Conservation (phyloP, 2,329 filamentous ascomycete species). For the Epichloe sibirici region DNA sequence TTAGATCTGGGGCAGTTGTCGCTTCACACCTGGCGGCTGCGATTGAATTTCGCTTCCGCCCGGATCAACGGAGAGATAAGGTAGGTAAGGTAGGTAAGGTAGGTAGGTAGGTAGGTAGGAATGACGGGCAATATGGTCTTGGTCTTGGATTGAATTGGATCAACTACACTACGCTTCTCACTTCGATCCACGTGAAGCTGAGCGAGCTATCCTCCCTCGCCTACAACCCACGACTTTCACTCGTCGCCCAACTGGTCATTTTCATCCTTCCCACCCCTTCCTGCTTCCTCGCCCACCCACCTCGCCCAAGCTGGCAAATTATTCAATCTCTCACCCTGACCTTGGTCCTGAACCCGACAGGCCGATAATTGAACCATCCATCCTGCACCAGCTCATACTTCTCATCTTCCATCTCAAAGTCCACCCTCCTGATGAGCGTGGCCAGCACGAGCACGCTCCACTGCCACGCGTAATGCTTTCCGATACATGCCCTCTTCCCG, state of each 20-base stretch:
- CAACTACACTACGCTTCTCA: no score
- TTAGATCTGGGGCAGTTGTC: neutral
- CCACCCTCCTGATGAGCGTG: constrained; percentile 30
- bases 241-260: neutral
- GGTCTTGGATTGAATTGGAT: no score
- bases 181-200: no score
- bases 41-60: neutral
- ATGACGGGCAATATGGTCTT: no score
- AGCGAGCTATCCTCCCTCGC: no score
- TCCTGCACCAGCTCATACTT: constrained; percentile 31
- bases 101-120: no score
- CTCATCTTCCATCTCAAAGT: constrained; percentile 31
- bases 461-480: constrained; percentile 36
- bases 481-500: constrained; percentile 39
- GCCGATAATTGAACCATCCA: constrained; percentile 41
- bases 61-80: neutral
- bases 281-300: neutral
- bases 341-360: constrained; percentile 31
- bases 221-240: no score
- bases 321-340: constrained; percentile 23
- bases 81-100: neutral
- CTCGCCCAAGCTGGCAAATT: neutral
- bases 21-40: neutral
- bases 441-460: constrained; percentile 30
- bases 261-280: neutral